Evolutionary conservation across 768 basidiomycete species (phyloP).

Genomic region (Tylopilus intermedius): DNA sequence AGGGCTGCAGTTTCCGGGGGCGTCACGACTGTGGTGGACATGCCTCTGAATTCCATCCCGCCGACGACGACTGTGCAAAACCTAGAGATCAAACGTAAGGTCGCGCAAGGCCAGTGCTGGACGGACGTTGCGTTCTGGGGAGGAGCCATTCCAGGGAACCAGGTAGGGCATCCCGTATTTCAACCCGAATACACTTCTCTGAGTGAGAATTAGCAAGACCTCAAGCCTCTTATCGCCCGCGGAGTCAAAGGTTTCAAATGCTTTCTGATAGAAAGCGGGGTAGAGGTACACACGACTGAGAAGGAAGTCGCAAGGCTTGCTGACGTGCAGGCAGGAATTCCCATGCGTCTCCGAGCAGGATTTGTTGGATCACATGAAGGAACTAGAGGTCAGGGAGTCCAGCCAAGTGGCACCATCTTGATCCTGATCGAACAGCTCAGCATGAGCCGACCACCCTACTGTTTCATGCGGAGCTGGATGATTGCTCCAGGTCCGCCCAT

Average conservation of each 20-base stretch:
- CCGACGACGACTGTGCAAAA: conserved; percentile 86
- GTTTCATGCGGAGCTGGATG: conserved; percentile 90
- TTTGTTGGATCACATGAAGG: conserved; percentile 62
- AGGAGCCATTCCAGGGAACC: conserved; percentile 89
- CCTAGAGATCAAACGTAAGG: conserved; percentile 63
- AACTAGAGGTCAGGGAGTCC: conserved; percentile 53
- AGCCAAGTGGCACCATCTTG: conserved; percentile 1
- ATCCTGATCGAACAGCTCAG: conserved; percentile 35
- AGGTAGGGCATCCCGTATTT: conserved; percentile 39
- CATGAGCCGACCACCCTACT: conserved; percentile 65
- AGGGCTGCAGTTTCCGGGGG: conserved; percentile 88
- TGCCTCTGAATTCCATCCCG: conserved; percentile 97
- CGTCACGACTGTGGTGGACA: conserved; percentile 93
- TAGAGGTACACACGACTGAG: conserved; percentile 54
- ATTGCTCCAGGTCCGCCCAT: conserved; percentile 10
- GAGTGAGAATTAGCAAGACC: conserved; percentile 47
- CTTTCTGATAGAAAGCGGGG: conserved; percentile 93
- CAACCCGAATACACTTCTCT: not conserved
- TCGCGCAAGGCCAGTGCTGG: conserved; percentile 67
- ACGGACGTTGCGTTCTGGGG: conserved; percentile 81
- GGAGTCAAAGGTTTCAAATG: conserved; percentile 97
- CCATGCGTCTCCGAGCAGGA: conserved; percentile 76
- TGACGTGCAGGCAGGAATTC: conserved; percentile 66
- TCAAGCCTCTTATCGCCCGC: conserved; percentile 67
- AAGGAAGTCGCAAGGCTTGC: conserved; percentile 1